Conservation (phyloP, 2,329 filamentous ascomycete genomes). For the Colletotrichum tabaci region DNA sequence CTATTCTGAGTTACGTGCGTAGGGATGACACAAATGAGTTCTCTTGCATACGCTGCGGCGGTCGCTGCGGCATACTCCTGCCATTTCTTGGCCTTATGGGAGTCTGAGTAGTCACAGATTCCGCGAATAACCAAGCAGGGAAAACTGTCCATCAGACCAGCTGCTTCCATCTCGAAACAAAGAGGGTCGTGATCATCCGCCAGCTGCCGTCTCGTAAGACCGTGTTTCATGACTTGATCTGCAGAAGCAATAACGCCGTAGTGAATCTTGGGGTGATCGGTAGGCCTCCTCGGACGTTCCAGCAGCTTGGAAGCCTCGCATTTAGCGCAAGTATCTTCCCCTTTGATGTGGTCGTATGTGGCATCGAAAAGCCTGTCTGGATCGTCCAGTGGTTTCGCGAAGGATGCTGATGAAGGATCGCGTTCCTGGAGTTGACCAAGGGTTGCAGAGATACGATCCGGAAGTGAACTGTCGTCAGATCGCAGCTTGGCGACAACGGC, state of each 20-base stretch:
- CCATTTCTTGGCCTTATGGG: conserved; percentile 55
- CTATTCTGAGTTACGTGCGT: not conserved
- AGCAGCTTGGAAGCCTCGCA: conserved; percentile 3
- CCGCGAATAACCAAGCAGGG: conserved; percentile 54
- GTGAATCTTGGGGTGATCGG: conserved; percentile 30
- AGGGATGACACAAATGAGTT: not conserved
- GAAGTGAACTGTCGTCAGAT: not conserved
- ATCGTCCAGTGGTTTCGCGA: not conserved
- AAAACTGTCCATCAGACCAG: conserved; percentile 46
- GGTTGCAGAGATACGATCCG: not conserved
- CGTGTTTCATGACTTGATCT: conserved; percentile 44
- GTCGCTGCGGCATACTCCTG: conserved; percentile 52
- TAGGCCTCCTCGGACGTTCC: not conserved
- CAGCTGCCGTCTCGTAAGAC: not conserved
- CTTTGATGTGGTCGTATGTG: conserved; percentile 8
- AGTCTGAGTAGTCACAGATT: conserved; percentile 56
- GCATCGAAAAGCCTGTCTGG: conserved; percentile 20
- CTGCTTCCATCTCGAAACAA: conserved; percentile 51
- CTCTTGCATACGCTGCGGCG: conserved; percentile 48
- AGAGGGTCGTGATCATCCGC: conserved; percentile 22
- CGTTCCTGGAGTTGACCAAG: not conserved
- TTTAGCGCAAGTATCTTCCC: not conserved
- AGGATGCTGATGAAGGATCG: not conserved
- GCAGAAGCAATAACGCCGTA: conserved; percentile 41
- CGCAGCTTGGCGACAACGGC: conserved; percentile 37